Base-by-base conservation (phyloP, 176 grass and related monocot genomes). In the Rhipidocladum racemiflorum region DNA sequence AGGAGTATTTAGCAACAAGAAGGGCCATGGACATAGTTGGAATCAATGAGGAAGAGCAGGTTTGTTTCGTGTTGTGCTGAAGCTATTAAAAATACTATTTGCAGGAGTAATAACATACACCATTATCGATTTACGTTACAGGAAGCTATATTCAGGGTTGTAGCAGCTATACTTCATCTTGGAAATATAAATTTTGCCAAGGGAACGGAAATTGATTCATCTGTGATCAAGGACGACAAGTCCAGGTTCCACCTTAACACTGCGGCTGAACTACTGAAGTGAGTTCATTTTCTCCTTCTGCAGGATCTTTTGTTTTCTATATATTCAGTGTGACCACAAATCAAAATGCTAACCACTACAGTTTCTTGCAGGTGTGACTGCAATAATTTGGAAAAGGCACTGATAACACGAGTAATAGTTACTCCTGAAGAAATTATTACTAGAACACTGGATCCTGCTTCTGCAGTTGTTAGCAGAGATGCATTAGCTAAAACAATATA, bases 11-110 rank as follows among this genome's bases (percentile, higher is more conserved):
- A 84, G 97, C 97, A 79, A 99, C 85, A 88, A 89, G 91, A 95
- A 99, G 97, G 85, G 97, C 93, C 59, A 99, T 96, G 97, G 97
- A 99, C 27, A 90, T 99, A 90, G 93, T 99, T 90, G 97, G 97
- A 85, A 99, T 99, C 77, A 93, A 85, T 75, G 93, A 96, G 68
- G 86, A 96, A 74, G 97, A 99, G 63, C 97, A 99, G 88, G 97
- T 96, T 64, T 60, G 36, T 57, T 30, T 85, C 39, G 24, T 69
- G 38, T 84, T 67, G 29, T 77, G n/a, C 24, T 49, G 36, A 83
- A 80, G 75, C 36, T 81, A 68, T 59, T 86, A 15, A 55, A 83
- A 82, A 27, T 84, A 21, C 70, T 59, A 66, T 39, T 84, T 81
- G 46, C 34, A 66, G 46, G 67, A 81, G 24, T 67, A 84, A 77